phyloP scores from a whole-genome alignment of 2,329 filamentous ascomycete species.

The Epicoccum sorghinum region DNA sequence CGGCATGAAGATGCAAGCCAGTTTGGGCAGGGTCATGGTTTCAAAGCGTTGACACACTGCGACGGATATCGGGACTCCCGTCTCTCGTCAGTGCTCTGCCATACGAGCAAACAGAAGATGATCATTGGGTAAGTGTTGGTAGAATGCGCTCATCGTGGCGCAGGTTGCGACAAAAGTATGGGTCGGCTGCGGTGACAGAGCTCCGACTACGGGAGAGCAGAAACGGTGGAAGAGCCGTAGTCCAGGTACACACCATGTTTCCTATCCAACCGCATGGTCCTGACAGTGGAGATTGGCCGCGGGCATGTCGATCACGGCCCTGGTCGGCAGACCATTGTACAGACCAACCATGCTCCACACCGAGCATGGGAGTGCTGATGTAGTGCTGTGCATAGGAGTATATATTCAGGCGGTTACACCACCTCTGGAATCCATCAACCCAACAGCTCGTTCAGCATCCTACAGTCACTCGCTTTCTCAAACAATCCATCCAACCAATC shows the following conservation, averaged over 20 bases:
- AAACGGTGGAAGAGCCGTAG: background rate
- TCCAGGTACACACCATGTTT: background rate
- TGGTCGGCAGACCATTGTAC: background rate
- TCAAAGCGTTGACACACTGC: too few relatives aligned
- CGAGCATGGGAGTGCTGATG: background rate
- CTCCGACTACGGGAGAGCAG: background rate
- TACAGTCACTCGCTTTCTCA: background rate
- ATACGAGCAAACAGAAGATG: too few relatives aligned
- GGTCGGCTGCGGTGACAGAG: background rate
- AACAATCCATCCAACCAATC: background rate
- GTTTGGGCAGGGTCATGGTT: too few relatives aligned
- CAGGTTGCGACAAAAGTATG: background rate
- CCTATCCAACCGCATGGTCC: too few relatives aligned
- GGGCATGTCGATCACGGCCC: background rate
- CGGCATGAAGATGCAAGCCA: too few relatives aligned
- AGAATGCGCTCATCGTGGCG: background rate
- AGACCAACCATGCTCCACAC: background rate
- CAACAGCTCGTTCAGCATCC: background rate
- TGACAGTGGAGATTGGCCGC: background rate
- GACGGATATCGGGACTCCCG: too few relatives aligned
- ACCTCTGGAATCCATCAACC: background rate
- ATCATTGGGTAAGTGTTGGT: background rate
- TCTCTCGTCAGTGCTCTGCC: too few relatives aligned
- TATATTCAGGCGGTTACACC: background rate
- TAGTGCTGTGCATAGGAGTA: background rate